These are phyloP conservation scores for Astragalus glycyphyllos DNA, from an alignment of 306 rosid species.

Conservation along the genomic window DNA sequence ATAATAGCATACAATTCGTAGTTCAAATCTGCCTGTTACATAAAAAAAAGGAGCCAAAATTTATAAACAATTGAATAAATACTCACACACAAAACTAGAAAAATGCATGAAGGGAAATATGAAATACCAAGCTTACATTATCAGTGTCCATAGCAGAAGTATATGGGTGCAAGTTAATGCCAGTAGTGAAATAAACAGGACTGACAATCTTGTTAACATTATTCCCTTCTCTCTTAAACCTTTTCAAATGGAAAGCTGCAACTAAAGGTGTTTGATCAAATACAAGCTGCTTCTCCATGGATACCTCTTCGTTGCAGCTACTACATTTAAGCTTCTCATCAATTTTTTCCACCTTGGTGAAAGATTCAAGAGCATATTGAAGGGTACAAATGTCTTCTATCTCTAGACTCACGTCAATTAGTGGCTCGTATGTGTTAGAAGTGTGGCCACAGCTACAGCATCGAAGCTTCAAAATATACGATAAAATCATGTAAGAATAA, in stretches of 20 bases:
- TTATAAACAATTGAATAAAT: background rate
- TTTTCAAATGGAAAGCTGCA: conserved; percentile 46
- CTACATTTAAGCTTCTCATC: conserved; percentile 17
- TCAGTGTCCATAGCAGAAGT: background rate
- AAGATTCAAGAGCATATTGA: conserved; percentile 58
- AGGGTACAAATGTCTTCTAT: conserved; percentile 55
- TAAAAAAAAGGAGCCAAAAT: conserved; percentile 15
- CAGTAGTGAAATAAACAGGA: conserved; percentile 56
- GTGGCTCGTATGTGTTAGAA: conserved; percentile 60
- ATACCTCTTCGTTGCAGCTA: background rate
- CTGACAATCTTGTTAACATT: conserved; percentile 54
- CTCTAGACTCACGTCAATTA: conserved; percentile 70
- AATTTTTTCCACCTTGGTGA: conserved; percentile 62
- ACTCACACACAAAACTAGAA: background rate
- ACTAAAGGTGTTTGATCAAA: conserved; percentile 9
- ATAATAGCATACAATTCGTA: conserved; percentile 73
- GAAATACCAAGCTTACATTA: conserved; percentile 47
- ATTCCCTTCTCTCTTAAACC: conserved; percentile 55
- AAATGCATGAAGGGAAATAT: background rate
- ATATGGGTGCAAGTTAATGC: conserved; percentile 62
- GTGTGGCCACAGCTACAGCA: conserved; percentile 63
- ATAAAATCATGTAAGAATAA: background rate
- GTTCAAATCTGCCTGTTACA: conserved; percentile 51
- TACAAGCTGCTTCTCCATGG: conserved; percentile 1
- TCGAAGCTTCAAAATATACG: conserved; percentile 54